These are phyloP conservation scores for Allomyces arbusculus DNA, from an alignment of 192 early-diverging fungal species.

Conservation along the genomic window DNA sequence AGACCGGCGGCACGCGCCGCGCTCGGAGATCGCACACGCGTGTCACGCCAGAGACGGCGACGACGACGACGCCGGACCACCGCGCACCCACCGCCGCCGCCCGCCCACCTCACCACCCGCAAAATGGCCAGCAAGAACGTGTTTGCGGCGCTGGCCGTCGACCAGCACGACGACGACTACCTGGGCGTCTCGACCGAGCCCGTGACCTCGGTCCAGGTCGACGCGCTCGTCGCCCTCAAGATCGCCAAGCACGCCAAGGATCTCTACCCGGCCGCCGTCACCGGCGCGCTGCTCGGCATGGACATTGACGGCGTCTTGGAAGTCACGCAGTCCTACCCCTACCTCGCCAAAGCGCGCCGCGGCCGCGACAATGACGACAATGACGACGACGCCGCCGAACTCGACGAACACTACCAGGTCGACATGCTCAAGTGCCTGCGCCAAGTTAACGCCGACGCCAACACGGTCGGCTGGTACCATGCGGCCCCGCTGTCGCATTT, in stretches of 20 bases:
- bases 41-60: too few species aligned
- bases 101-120: too few species aligned
- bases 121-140: constrained; percentile 7
- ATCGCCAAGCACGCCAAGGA: constrained; percentile 94
- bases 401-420: constrained; percentile 59
- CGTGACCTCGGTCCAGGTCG: constrained; percentile 43
- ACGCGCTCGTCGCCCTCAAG: constrained; percentile 73
- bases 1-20: too few species aligned
- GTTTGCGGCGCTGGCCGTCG: constrained; percentile 20
- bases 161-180: constrained; percentile 5
- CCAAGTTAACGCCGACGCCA: constrained; percentile 85
- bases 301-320: constrained; percentile 77
- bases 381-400: constrained; percentile 15
- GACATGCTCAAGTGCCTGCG: constrained; percentile 85
- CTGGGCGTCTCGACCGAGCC: constrained; percentile 14
- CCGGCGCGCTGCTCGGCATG: constrained; percentile 85
- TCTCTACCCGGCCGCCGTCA: constrained; percentile 47
- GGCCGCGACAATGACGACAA: constrained; percentile 6
- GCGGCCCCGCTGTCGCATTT: constrained; percentile 72
- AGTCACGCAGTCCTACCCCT: constrained; percentile 81
- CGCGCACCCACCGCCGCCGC: too few species aligned
- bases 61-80: too few species aligned
- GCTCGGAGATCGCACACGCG: too few species aligned
- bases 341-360: neutral
- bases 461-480: constrained; percentile 95